phyloP scores from a whole-genome alignment of 2,329 filamentous ascomycete species.

The Aschersonia sp. region DNA sequence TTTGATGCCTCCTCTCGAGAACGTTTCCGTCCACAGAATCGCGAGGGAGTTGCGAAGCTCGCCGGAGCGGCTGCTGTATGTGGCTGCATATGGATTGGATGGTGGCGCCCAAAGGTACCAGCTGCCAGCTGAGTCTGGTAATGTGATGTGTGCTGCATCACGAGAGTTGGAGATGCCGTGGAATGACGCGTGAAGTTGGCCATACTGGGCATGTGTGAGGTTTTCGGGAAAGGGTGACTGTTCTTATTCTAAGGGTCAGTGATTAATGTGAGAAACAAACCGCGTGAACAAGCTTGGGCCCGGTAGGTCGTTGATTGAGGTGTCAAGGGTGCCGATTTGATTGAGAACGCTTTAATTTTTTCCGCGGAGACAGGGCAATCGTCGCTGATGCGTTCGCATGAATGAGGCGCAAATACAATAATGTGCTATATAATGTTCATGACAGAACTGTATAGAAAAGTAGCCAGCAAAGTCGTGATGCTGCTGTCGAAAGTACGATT shows the following conservation, averaged over 20 bases:
- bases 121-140: slow-evolving; percentile 17
- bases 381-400: too few species aligned
- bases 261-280: slow-evolving; percentile 17
- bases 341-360: too few species aligned
- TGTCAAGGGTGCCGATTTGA: too few species aligned
- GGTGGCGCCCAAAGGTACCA: slow-evolving; percentile 14
- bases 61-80: slow-evolving; percentile 8
- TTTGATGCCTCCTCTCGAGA: slow-evolving; percentile 58
- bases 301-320: too few species aligned
- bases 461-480: too few species aligned
- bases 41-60: slow-evolving; percentile 13
- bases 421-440: too few species aligned
- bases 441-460: too few species aligned
- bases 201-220: slow-evolving; percentile 16
- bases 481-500: too few species aligned
- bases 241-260: slow-evolving; percentile 12
- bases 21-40: slow-evolving; percentile 49
- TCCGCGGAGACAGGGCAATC: too few species aligned
- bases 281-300: slow-evolving; percentile 4
- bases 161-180: slow-evolving; percentile 30
- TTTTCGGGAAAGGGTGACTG: slow-evolving; percentile 6
- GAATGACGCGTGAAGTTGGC: slow-evolving; percentile 27
- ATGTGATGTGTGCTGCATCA: slow-evolving; percentile 18
- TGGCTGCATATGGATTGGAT: slow-evolving; percentile 11
- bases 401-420: too few species aligned